These are phyloP conservation scores for Lathyrus aphaca DNA, from an alignment of 306 rosid genomes.

Conservation along the genomic window DNA sequence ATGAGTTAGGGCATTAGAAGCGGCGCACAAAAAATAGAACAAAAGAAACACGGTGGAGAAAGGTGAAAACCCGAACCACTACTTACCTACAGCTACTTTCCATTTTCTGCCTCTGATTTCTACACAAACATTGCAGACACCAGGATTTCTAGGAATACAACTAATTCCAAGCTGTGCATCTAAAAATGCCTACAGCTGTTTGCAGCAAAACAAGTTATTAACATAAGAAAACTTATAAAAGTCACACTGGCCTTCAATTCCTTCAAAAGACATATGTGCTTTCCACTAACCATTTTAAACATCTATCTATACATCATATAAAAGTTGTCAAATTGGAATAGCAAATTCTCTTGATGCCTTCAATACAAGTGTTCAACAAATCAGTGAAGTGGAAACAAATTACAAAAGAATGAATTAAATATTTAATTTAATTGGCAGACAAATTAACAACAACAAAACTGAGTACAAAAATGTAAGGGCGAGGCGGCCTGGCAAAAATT, in stretches of 20 bases:
- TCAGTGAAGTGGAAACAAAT: not conserved
- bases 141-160: no score
- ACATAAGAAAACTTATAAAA: conserved; percentile 9
- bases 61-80: no score
- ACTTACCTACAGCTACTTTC: no score
- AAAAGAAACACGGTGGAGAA: no score
- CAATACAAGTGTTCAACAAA: conserved; percentile 38
- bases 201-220: conserved; percentile 27
- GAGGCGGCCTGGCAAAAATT: conserved; percentile 46
- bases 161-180: no score
- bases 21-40: no score
- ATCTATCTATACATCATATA: not conserved
- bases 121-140: no score
- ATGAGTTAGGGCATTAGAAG: no score
- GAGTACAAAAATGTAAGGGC: conserved; percentile 37
- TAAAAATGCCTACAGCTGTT: conserved; percentile 25
- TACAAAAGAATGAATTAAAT: conserved; percentile 75
- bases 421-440: conserved; percentile 38
- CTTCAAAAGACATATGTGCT: not conserved
- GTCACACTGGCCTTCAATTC: not conserved
- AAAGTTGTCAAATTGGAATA: conserved; percentile 34
- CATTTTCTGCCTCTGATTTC: not conserved
- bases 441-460: conserved; percentile 17
- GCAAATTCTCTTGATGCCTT: conserved; percentile 41
- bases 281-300: no score